Evolutionary conservation across 345 rosid species (phyloP).

Genomic region (Boechera divaricarpa): DNA sequence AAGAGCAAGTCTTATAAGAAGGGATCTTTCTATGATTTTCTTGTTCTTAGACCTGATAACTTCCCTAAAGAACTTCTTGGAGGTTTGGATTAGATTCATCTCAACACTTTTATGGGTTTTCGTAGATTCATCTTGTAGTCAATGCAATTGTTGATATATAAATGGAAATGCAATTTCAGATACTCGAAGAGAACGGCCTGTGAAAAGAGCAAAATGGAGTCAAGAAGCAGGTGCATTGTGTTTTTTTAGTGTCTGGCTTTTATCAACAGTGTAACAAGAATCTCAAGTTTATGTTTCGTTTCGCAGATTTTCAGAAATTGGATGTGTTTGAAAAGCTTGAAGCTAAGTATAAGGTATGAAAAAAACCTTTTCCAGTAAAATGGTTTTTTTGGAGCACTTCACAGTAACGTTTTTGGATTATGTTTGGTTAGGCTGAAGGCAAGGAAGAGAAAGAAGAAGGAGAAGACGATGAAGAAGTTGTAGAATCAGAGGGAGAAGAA

Average conservation of each 20-base stretch:
- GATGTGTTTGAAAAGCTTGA: slow-evolving; percentile 45
- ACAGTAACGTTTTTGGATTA: neutral
- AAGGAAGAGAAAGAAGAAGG: slow-evolving; percentile 32
- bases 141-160: neutral
- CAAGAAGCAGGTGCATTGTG: slow-evolving; percentile 35
- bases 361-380: neutral
- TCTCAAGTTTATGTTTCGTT: neutral
- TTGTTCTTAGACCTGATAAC: slow-evolving; percentile 46
- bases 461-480: slow-evolving; percentile 30
- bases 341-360: slow-evolving; percentile 30
- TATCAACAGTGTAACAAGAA: slow-evolving; percentile 3
- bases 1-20: slow-evolving; percentile 32
- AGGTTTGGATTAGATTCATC: slow-evolving; percentile 28
- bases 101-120: neutral
- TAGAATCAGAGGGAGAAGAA: slow-evolving; percentile 33
- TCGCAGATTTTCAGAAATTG: slow-evolving; percentile 33
- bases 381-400: neutral
- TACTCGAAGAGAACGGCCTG: slow-evolving; percentile 40
- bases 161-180: slow-evolving; percentile 18
- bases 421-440: slow-evolving; percentile 41
- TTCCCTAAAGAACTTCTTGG: slow-evolving; percentile 49
- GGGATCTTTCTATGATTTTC: slow-evolving; percentile 37
- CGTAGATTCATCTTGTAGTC: neutral
- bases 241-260: neutral
- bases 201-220: slow-evolving; percentile 38